Evolutionary conservation across 169 alveolate species (phyloP), one percentile per base, ranked within the genome.

Genomic region (Plasmodium falciparum): DNA sequence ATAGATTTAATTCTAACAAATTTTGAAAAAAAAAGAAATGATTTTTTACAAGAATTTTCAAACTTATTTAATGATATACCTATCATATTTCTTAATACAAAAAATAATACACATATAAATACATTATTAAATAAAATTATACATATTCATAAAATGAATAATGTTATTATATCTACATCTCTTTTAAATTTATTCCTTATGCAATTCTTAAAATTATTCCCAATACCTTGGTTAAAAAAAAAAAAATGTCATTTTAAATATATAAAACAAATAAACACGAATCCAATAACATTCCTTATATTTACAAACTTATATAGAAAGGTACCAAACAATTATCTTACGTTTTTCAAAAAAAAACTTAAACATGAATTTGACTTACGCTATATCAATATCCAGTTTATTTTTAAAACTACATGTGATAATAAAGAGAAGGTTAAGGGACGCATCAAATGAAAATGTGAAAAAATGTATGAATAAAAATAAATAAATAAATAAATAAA

Each of bases 391-490:
- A 45, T 80, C 29, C 91, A 80, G 52, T 80, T 80, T 13, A 59
- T 80, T 39, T 80, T 80, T 56, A 69, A 71, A 58, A 80, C 91
- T 15, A 80, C 91, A 33, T 80, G 91, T 20, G 83, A 80, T 39
- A 80, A 50, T 45, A 61, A 54, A 33, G 20, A 33, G 43, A 43
- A 80, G 47, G 65, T 72, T n/a, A 66, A 47, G 22, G 45, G 49
- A 5, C 89, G 58, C n/a, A 22, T 59, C 7, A 45, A 61, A 22
- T 17, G 61, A 33, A 20, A 75, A 52, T 9, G 13, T 26, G 47
- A 6, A 26, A 24, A 20, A n/a, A n/a, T n/a, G n/a, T n/a, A n/a
- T n/a, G n/a, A n/a, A n/a, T n/a, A n/a, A n/a, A n/a, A n/a, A n/a
- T n/a, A n/a, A n/a, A n/a, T n/a, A n/a, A n/a, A n/a, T n/a, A n/a